phyloP scores from a whole-genome alignment of 2,329 filamentous ascomycete species.

The Botrytis fabae region DNA sequence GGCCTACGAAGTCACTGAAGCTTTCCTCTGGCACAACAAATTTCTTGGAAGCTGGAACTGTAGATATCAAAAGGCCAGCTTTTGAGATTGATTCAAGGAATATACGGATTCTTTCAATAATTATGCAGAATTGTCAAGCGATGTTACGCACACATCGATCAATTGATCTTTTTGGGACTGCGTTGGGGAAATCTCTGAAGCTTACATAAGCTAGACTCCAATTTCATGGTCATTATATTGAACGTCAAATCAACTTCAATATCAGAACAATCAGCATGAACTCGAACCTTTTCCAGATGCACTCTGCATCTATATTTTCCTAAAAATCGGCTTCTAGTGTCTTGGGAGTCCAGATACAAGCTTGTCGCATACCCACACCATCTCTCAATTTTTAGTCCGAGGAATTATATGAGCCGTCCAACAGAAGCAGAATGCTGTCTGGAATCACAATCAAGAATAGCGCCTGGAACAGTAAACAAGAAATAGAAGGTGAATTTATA shows the following conservation, averaged over 20 bases:
- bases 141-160: background rate
- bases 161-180: background rate
- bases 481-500: background rate
- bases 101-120: too few relatives aligned
- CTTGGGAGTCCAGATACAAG: background rate
- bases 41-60: too few relatives aligned
- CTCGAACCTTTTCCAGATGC: rapidly evolving
- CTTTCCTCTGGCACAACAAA: background rate
- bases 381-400: background rate
- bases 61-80: background rate
- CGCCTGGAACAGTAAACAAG: rapidly evolving
- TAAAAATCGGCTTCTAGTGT: background rate
- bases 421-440: background rate
- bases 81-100: background rate
- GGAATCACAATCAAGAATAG: background rate
- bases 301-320: background rate
- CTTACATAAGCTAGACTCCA: background rate
- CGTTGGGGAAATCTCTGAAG: background rate
- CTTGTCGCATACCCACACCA: background rate
- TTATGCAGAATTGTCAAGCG: background rate
- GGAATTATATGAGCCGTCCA: rapidly evolving
- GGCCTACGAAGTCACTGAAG: background rate
- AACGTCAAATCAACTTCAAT: background rate
- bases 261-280: background rate
- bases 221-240: background rate